Evolutionary conservation across 257 asterid genomes (phyloP).

Genomic region (Vinca minor): DNA sequence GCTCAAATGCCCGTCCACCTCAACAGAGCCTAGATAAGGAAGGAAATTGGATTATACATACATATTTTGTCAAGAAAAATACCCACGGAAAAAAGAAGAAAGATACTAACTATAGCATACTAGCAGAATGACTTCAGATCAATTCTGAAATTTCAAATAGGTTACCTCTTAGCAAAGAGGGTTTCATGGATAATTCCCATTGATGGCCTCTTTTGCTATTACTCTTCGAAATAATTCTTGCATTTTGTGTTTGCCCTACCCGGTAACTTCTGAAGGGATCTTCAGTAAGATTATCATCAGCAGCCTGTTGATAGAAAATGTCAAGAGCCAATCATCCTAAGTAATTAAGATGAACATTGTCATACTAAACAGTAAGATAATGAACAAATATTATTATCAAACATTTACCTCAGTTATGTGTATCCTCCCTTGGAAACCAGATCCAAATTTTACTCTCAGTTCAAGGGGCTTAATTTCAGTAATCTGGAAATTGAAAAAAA

Average conservation of each 20-base stretch:
- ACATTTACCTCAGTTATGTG: conserved; percentile 81
- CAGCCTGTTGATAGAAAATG: conserved; percentile 38
- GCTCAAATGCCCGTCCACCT: conserved; percentile 18
- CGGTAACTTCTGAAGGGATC: conserved; percentile 50
- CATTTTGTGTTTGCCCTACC: conserved; percentile 66
- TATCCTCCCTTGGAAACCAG: conserved; percentile 70
- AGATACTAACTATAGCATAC: no score
- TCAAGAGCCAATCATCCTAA: conserved; percentile 8
- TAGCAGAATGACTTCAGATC: neutral
- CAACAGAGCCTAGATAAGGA: conserved; percentile 43
- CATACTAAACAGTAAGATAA: neutral
- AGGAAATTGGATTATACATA: conserved; percentile 14
- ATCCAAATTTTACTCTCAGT: conserved; percentile 76
- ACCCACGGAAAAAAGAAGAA: no score
- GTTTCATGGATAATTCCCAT: conserved; percentile 80
- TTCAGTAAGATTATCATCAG: conserved; percentile 53
- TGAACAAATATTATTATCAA: neutral
- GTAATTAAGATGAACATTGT: neutral
- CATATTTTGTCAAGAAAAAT: no score
- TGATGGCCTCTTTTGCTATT: conserved; percentile 36
- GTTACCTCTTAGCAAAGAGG: conserved; percentile 61
- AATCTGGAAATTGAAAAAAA: conserved; percentile 47
- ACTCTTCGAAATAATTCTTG: conserved; percentile 67
- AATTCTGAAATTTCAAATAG: neutral
- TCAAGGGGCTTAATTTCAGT: conserved; percentile 83